Conservation (phyloP, 2,329 filamentous ascomycete genomes). For the Neopestalotiopsis rosae region DNA sequence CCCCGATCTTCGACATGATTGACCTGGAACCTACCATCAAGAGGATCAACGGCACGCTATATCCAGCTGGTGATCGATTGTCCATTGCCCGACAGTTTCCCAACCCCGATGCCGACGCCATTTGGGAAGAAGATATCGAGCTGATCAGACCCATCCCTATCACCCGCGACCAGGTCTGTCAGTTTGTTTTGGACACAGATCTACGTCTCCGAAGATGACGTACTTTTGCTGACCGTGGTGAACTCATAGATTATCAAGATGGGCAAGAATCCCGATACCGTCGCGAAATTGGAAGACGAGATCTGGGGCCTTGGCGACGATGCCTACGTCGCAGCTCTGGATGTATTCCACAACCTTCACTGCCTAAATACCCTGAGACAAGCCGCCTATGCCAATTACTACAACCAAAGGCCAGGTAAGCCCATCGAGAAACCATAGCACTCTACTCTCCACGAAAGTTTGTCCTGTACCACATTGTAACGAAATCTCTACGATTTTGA, state of each 20-base stretch:
- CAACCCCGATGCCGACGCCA: slow-evolving; percentile 9
- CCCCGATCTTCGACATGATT: slow-evolving; percentile 10
- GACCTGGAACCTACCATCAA: slow-evolving; percentile 11
- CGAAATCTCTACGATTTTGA: too few species aligned
- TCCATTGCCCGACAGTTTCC: slow-evolving; percentile 17
- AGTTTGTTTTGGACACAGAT: too few species aligned
- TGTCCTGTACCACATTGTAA: too few species aligned
- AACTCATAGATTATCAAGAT: slow-evolving; percentile 31
- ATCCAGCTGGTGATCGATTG: background rate
- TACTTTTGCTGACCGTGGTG: slow-evolving; percentile 12
- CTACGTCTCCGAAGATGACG: too few species aligned
- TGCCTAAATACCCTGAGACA: slow-evolving; percentile 27
- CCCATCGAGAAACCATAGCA: too few species aligned
- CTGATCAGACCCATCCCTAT: background rate
- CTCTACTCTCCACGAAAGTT: too few species aligned
- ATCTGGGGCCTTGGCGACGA: slow-evolving; percentile 38
- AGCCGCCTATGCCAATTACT: slow-evolving; percentile 30
- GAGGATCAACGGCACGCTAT: slow-evolving; percentile 17
- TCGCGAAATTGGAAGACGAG: slow-evolving; percentile 33
- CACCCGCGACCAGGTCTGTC: too few species aligned
- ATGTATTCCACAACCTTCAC: slow-evolving; percentile 28
- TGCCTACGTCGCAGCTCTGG: slow-evolving; percentile 33
- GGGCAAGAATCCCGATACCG: slow-evolving; percentile 35
- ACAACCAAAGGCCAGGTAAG: slow-evolving; percentile 15
- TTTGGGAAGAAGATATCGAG: slow-evolving; percentile 7